phyloP scores from a whole-genome alignment of 2,329 filamentous ascomycete species.

The Onygena corvina region DNA sequence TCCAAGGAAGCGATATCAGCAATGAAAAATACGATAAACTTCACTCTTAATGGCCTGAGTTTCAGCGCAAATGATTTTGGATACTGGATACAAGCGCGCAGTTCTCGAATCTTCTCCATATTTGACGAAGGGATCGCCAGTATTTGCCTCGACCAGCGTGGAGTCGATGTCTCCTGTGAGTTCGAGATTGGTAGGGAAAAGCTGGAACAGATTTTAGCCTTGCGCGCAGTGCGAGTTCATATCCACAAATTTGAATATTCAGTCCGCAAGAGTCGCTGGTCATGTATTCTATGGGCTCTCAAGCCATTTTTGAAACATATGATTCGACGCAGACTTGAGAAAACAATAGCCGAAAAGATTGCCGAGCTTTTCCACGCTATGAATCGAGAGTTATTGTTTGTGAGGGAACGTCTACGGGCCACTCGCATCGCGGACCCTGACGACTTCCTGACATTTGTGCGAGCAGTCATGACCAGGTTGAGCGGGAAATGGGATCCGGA shows the following conservation, averaged over 20 bases:
- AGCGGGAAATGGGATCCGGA: slow-evolving; percentile 63
- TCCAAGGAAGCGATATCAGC: slow-evolving; percentile 52
- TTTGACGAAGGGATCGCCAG: slow-evolving; percentile 75
- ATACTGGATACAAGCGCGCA: slow-evolving; percentile 75
- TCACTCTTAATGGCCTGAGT: slow-evolving; percentile 72
- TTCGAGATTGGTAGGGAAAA: slow-evolving; percentile 68
- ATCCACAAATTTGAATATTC: slow-evolving; percentile 80
- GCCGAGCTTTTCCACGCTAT: slow-evolving; percentile 56
- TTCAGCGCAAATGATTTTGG: slow-evolving; percentile 76
- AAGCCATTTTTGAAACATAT: slow-evolving; percentile 75
- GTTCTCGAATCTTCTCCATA: slow-evolving; percentile 51
- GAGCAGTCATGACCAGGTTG: slow-evolving; percentile 66
- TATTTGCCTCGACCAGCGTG: slow-evolving; percentile 73
- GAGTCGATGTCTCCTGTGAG: slow-evolving; percentile 75
- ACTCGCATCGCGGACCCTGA: slow-evolving; percentile 70
- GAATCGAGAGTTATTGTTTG: slow-evolving; percentile 78
- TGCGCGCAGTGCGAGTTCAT: slow-evolving; percentile 63
- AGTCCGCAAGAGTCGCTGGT: slow-evolving; percentile 56
- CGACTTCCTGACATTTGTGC: slow-evolving; percentile 69
- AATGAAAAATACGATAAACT: slow-evolving; percentile 60
- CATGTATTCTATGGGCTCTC: slow-evolving; percentile 66
- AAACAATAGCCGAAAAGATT: slow-evolving; percentile 61
- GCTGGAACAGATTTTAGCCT: slow-evolving; percentile 67
- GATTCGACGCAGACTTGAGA: slow-evolving; percentile 65
- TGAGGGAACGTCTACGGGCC: slow-evolving; percentile 72